A percentile compares a stretch with the other conserved stretches of the same genome.
Conservation (phyloP, 768 basidiomycete genomes). For the Tulasnella sp. region DNA sequence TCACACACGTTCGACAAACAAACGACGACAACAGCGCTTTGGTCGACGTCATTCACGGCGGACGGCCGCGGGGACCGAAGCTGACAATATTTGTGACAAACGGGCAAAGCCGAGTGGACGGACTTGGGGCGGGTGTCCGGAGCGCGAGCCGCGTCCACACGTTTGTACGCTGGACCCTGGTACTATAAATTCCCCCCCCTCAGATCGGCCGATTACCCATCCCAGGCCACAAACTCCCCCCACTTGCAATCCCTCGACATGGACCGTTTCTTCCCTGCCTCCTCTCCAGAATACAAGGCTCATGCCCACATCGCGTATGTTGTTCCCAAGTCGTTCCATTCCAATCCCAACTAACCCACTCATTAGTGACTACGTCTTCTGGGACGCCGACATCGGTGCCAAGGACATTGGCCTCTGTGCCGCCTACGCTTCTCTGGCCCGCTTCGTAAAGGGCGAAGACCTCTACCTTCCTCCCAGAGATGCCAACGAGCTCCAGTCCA, state of each 20-base stretch:
- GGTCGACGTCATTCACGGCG: constrained; percentile 27
- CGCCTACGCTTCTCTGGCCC: constrained; percentile 67
- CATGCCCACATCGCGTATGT: constrained; percentile 55
- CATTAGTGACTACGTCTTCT: constrained; percentile 30
- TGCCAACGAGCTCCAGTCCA: constrained; percentile 52
- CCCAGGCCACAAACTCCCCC: constrained; percentile 2
- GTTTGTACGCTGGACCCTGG: constrained; percentile 36
- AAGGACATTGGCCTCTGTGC: constrained; percentile 44
- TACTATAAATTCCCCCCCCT: not conserved
- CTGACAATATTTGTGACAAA: no score
- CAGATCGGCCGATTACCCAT: not conserved
- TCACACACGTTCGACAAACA: constrained; percentile 34
- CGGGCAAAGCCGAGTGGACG: no score
- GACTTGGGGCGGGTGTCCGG: no score
- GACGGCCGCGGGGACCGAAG: no score
- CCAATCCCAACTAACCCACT: constrained; percentile 39
- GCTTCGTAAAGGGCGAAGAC: constrained; percentile 59
- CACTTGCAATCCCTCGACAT: constrained; percentile 26
- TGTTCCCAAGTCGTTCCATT: constrained; percentile 3
- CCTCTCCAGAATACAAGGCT: constrained; percentile 61
- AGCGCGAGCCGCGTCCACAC: no score
- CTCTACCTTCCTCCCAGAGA: constrained; percentile 57
- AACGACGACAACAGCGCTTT: constrained; percentile 39
- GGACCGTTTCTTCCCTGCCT: constrained; percentile 61
- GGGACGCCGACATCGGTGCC: not conserved